Evolutionary conservation across 2,329 filamentous ascomycete species (phyloP), one percentile per base, ranked within the genome.

Genomic region (Cladosporium sp.): DNA sequence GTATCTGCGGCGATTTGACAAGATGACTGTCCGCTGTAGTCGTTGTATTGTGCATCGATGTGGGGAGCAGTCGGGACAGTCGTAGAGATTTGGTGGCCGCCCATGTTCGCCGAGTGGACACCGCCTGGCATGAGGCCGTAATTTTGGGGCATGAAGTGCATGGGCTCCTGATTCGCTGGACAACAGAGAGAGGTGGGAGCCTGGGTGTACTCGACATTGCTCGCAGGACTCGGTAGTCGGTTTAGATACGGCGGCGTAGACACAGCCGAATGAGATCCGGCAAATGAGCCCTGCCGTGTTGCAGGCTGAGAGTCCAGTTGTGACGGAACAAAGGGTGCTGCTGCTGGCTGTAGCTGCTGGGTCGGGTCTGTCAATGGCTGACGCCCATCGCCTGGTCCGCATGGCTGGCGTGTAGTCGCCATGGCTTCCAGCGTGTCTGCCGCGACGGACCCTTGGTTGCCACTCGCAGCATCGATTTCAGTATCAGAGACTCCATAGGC

Each of bases 401-500:
- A 70, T 5, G 39, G 34, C 28, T 48, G 63, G 11, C 65, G 59
- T 28, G 65, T 32, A 26, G 39, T 65, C 11, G 67, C 63, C 67
- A 68, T 64, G 16, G n/a, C 21, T 56, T 70, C 67, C 49, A 70
- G 58, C n/a, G 34, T 57, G 23, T 56, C 59, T 14, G 63, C 65
- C 3, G 63, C 53, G 23, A 53, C 36, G 13, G 66, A 61, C 18
- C 67, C 65, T 36, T 67, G 66, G 18, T 26, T 53, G 28, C 46
- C 49, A 28, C 58, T 66, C 23, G 49, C 51, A 21, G 32, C 32
- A 18, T 66, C 64, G 39, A 91, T 83, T 51, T 85, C 83, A 8
- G 82, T 78, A 66, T 89, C 85, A 49, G 79, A 76, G 25, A 90
- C 78, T 3, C 89, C 89, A 69, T 85, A 80, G 51, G 82, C 78